Evolutionary conservation across 2,329 filamentous ascomycete genomes (phyloP), one percentile per base, ranked within the genome.

Genomic region (Microdochium nivale): DNA sequence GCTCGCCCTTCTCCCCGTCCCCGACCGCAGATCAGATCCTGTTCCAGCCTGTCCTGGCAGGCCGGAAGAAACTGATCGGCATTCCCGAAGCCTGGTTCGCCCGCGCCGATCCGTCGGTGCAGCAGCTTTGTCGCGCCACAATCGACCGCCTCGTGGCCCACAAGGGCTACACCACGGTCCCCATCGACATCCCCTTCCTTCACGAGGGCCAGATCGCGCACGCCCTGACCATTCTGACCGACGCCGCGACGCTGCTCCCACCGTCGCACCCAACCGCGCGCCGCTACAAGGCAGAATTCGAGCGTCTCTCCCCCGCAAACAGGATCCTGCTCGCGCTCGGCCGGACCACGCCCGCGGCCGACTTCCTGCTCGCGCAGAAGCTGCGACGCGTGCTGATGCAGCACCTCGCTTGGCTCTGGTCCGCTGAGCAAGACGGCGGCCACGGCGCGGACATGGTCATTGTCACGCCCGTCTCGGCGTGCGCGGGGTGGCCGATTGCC

Each of bases 151-250:
- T 90, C 2, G 75, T 72, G 14, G 59, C 66, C 2, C 66, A 76
- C 16, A 67, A 75, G 16, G 77, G 75, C 44, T 86, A 86, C 63
- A 64, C 65, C 16, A 61, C 75, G 2, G 67, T 85, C 2, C 71
- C 79, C 33, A 78, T 86, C 54, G 69, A 71, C 3, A 77, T 86
- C 48, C 83, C 83, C 0, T 73, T 81, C 25, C 58, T 81, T 1
- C 62, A 74, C 11, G 78, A 88, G 59, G 86, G 84, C 23, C 86
- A 90, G 65, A 75, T 81, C 21, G 86, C 87, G 0, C 87, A 91
- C 65, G 83, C 84, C 23, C 67, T 91, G 55, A 88, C 87, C 0
- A 87, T 90, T 55, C 78, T 91, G 50, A 76, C 78, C 8, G 87
- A 91, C 43, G 75, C 67, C 1, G 67, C 74, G 1, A 71, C 73